A percentile compares a stretch with the other conserved stretches of the same genome.
Evolutionary conservation across 2,329 filamentous ascomycete species (phyloP).

Genomic region (Torrubiellomyces zombiae): DNA sequence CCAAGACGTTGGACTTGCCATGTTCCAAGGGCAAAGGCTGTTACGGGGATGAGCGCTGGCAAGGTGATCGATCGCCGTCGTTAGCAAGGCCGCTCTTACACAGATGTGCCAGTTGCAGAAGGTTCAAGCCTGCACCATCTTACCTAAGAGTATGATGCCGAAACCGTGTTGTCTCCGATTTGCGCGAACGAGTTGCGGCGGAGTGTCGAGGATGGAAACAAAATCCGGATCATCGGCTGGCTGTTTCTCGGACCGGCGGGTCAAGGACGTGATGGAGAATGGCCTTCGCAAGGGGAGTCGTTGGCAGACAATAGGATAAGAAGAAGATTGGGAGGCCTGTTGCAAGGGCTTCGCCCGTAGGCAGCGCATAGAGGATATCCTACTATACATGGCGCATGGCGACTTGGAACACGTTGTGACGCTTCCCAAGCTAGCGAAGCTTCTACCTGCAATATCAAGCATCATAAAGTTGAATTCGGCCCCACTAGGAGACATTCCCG

Average conservation of each 20-base stretch:
- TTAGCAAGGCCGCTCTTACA: constrained; percentile 1
- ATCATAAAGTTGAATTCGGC: too few species aligned
- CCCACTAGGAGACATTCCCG: too few species aligned
- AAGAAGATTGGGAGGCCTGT: too few species aligned
- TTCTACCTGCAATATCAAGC: too few species aligned
- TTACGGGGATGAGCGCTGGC: constrained; percentile 75
- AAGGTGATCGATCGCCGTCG: background rate
- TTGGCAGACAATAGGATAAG: too few species aligned
- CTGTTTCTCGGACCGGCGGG: constrained; percentile 16
- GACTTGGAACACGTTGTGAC: too few species aligned
- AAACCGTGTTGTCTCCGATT: constrained; percentile 60
- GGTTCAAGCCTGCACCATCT: too few species aligned
- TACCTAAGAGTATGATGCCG: constrained; percentile 63
- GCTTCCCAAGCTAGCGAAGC: too few species aligned
- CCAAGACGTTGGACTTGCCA: constrained; percentile 90
- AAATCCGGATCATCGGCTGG: constrained; percentile 64
- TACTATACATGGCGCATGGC: too few species aligned
- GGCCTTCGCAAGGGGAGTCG: constrained; percentile 3
- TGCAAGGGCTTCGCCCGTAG: too few species aligned
- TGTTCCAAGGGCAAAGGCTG: constrained; percentile 74
- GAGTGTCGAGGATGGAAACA: constrained; percentile 73
- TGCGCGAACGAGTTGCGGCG: constrained; percentile 60
- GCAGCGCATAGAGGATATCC: too few species aligned
- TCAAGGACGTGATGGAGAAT: too few species aligned
- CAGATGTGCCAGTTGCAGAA: background rate